Evolutionary conservation across 2,329 filamentous ascomycete species (phyloP).

Genomic region (Dothistroma septosporum): DNA sequence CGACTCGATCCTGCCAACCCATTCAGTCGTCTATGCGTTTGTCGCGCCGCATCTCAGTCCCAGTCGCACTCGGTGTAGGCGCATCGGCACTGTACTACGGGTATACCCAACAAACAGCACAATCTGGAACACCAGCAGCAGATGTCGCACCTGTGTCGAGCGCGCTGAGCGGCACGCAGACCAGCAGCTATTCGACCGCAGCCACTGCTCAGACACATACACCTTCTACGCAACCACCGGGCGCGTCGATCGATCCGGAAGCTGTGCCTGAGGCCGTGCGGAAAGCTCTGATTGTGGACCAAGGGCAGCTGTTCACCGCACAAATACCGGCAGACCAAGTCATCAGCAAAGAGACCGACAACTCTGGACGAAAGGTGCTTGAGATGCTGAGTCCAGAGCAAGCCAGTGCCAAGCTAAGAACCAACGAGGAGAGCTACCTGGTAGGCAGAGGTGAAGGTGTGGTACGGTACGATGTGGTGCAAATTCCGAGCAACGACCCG

Average conservation of each 20-base stretch:
- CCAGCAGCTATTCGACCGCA: constrained; percentile 32
- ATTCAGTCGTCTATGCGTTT: constrained; percentile 71
- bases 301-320: constrained; percentile 84
- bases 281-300: constrained; percentile 77
- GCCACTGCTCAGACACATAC: constrained; percentile 20
- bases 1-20: constrained; percentile 39
- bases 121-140: constrained; percentile 8
- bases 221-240: constrained; percentile 14
- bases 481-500: constrained; percentile 92
- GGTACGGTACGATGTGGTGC: constrained; percentile 88
- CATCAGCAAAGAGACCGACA: constrained; percentile 81
- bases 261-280: constrained; percentile 52
- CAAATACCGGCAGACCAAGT: constrained; percentile 81
- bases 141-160: constrained; percentile 18
- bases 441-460: constrained; percentile 88
- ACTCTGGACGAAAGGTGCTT: constrained; percentile 77
- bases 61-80: constrained; percentile 62
- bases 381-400: constrained; percentile 97
- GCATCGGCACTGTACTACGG: constrained; percentile 73
- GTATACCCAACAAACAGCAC: constrained; percentile 44
- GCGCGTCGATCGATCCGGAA: constrained; percentile 28
- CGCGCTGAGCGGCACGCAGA: constrained; percentile 25
- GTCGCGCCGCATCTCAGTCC: constrained; percentile 60
- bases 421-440: constrained; percentile 85
- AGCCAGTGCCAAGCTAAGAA: constrained; percentile 81